Percentiles rank a stretch among this genome's conserved stretches.
phyloP scores from a whole-genome alignment of 306 rosid species.

The Cucurbita argyrosperma region DNA sequence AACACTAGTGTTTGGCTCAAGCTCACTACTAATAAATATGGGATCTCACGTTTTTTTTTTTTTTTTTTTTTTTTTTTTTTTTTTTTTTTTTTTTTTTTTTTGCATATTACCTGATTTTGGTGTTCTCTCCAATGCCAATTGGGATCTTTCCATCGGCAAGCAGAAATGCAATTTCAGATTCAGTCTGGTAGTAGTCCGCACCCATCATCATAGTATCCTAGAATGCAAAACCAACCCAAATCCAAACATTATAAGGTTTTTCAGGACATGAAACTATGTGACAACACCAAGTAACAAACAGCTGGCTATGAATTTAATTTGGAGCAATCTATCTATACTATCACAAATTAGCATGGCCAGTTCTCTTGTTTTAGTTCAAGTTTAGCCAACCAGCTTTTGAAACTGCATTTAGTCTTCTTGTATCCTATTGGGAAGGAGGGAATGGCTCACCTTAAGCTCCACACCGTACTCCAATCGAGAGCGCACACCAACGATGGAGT shows the following conservation, averaged over 20 bases:
- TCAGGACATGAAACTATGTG: neutral
- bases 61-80: no score
- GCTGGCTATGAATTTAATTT: neutral
- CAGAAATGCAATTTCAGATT: conserved; percentile 66
- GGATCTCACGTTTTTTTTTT: no score
- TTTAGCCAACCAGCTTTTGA: neutral
- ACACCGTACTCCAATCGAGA: conserved; percentile 79
- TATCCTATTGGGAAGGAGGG: neutral
- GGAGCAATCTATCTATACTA: neutral
- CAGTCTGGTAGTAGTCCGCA: conserved; percentile 96
- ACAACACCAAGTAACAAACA: neutral
- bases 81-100: no score
- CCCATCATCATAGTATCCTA: conserved; percentile 99
- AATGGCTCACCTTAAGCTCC: conserved; percentile 48
- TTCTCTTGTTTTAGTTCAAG: neutral
- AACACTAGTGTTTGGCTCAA: no score
- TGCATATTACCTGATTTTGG: conserved; percentile 60
- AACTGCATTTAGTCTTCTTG: neutral
- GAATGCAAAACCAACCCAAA: conserved; percentile 3
- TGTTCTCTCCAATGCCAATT: conserved; percentile 86
- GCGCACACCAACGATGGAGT: conserved; percentile 88
- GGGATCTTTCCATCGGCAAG: conserved; percentile 83
- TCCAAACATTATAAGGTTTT: neutral
- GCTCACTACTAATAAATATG: no score
- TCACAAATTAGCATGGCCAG: neutral